Evolutionary conservation across 129 eudicot species (phyloP).

Genomic region (Artemisia tridentata): DNA sequence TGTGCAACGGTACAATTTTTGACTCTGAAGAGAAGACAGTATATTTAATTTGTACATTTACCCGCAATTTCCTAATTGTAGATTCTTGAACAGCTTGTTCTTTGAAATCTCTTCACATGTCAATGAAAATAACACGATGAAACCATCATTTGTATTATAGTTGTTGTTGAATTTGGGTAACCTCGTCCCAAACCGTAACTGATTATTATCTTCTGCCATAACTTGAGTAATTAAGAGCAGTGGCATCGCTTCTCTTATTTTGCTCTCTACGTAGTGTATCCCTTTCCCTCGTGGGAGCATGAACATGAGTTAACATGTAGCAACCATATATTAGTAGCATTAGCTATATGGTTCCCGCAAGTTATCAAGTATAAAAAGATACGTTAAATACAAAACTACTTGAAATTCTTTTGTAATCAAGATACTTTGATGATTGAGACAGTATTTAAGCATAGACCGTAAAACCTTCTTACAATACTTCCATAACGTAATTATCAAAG

Average conservation of each 20-base stretch:
- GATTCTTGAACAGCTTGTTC: conserved; percentile 98
- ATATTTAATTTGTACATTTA: too few species aligned
- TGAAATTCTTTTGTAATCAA: conserved; percentile 62
- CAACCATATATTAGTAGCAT: conserved; percentile 8
- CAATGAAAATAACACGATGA: conserved; percentile 1
- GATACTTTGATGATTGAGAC: conserved; percentile 43
- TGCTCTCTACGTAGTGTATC: too few species aligned
- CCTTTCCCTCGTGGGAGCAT: conserved; percentile 84
- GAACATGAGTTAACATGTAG: conserved; percentile 35
- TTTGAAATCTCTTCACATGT: conserved; percentile 93
- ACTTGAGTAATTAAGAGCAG: too few species aligned
- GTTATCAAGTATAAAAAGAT: too few species aligned
- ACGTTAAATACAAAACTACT: too few species aligned
- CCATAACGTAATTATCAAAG: not conserved
- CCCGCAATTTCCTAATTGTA: too few species aligned
- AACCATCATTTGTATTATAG: conserved; percentile 11
- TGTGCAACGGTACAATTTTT: too few species aligned
- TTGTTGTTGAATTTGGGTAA: not conserved
- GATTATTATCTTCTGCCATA: conserved; percentile 75
- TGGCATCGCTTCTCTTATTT: too few species aligned
- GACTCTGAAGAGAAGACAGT: too few species aligned
- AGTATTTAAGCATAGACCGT: not conserved
- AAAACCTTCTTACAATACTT: not conserved
- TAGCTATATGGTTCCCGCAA: not conserved
- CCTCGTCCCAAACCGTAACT: not conserved